These are phyloP conservation scores for Colletotrichum theobromicola DNA, from an alignment of 2,329 filamentous ascomycete species.

Conservation along the genomic window DNA sequence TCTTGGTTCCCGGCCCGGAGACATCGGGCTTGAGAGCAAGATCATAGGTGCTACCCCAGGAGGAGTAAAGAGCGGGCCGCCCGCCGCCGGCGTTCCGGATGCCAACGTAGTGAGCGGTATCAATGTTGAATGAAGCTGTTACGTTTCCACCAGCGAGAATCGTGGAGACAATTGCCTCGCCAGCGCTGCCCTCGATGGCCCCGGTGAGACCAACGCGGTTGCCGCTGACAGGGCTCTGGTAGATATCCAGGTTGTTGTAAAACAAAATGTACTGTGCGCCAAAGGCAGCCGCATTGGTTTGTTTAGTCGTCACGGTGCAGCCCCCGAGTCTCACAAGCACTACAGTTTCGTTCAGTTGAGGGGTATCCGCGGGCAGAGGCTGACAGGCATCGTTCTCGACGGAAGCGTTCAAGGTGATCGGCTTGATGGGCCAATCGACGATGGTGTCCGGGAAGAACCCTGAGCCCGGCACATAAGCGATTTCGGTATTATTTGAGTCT, in stretches of 20 bases:
- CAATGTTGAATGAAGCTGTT: constrained; percentile 32
- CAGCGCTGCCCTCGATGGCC: constrained; percentile 32
- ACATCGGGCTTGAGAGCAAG: constrained; percentile 3
- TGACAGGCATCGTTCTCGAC: constrained; percentile 28
- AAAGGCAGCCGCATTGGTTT: background rate
- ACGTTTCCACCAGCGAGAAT: constrained; percentile 47
- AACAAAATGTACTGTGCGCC: background rate
- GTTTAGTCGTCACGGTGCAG: background rate
- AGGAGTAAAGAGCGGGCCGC: constrained; percentile 38
- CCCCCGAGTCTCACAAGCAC: background rate
- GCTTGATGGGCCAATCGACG: constrained; percentile 27
- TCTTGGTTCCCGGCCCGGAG: background rate
- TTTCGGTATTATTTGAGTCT: background rate
- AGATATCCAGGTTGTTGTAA: background rate
- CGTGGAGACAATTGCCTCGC: constrained; percentile 30
- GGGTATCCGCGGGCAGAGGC: constrained; percentile 14
- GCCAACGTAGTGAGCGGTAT: background rate
- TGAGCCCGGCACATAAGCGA: background rate
- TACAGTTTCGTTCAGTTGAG: background rate
- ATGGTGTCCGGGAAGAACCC: constrained; percentile 3
- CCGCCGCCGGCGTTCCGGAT: background rate
- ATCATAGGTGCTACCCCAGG: constrained; percentile 40
- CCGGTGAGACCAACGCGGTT: background rate
- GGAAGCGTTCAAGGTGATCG: constrained; percentile 26
- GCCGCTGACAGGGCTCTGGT: background rate